phyloP scores from a whole-genome alignment of 1,284 basidiomycete genomes.

The Cryptococcus sp. region DNA sequence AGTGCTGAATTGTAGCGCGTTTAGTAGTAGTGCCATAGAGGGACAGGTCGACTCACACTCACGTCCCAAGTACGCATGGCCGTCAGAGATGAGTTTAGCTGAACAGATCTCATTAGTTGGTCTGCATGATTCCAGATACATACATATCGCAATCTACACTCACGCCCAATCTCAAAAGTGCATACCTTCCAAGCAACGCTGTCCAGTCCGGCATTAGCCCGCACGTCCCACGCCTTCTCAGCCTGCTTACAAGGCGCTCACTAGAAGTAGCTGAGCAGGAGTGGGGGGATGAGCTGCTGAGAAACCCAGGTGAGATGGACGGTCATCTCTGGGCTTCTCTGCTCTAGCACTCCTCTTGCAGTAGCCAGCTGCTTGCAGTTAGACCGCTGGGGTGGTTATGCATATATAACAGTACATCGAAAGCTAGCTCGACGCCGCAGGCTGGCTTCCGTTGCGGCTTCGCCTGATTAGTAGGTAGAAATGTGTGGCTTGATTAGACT shows the following conservation, averaged over 20 bases:
- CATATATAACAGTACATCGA: no score
- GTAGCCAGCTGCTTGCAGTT: no score
- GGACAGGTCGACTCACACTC: neutral
- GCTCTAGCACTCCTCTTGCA: no score
- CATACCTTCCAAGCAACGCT: constrained; percentile 30
- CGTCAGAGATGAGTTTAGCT: constrained; percentile 3
- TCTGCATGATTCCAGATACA: neutral
- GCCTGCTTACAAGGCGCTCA: constrained; percentile 9
- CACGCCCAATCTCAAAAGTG: constrained; percentile 26
- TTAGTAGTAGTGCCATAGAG: no score
- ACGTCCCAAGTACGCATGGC: constrained; percentile 6
- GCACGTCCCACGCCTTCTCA: neutral
- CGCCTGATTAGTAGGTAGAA: no score
- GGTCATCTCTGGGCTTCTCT: neutral
- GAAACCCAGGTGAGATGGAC: constrained; percentile 14
- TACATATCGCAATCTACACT: constrained; percentile 3
- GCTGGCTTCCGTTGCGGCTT: no score
- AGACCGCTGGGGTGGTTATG: no score
- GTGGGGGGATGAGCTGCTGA: constrained; percentile 38
- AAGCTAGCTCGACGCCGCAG: no score
- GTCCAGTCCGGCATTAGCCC: no score
- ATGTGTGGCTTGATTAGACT: no score
- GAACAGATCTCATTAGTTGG: neutral
- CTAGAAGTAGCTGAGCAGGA: constrained; percentile 39
- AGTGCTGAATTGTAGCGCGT: no score